Conservation (phyloP, 1,139 yeast species). For the Diutina sp. region DNA sequence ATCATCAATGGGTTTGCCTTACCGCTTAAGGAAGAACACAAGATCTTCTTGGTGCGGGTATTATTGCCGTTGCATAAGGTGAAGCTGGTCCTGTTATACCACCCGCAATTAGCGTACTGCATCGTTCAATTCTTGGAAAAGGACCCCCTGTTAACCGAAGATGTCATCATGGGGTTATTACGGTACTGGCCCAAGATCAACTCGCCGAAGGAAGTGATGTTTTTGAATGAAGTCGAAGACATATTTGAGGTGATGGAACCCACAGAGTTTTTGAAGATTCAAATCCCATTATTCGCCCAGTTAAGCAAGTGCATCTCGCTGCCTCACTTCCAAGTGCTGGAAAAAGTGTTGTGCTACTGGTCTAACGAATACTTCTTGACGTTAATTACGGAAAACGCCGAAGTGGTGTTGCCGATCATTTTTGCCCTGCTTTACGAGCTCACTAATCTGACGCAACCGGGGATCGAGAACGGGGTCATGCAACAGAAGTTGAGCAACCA, state of each 20-base stretch:
- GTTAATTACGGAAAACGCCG: conserved; percentile 81
- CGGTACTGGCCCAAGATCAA: conserved; percentile 97
- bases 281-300: conserved; percentile 89
- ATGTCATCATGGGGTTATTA: conserved; percentile 83
- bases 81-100: conserved; percentile 75
- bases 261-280: conserved; percentile 78
- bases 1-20: conserved; percentile 96
- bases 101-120: conserved; percentile 95
- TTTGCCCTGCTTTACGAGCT: conserved; percentile 85
- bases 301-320: conserved; percentile 88
- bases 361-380: conserved; percentile 88
- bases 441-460: conserved; percentile 41
- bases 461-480: conserved; percentile 34
- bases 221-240: conserved; percentile 89
- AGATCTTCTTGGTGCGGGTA: conserved; percentile 78
- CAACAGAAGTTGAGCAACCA: conserved; percentile 29
- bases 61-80: conserved; percentile 90
- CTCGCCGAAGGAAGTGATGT: conserved; percentile 92
- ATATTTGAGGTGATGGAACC: conserved; percentile 96
- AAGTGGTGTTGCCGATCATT: conserved; percentile 82
- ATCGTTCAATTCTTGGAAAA: conserved; percentile 93
- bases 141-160: conserved; percentile 86
- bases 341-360: conserved; percentile 90
- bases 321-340: conserved; percentile 95
- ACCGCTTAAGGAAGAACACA: conserved; percentile 95